Base-by-base conservation (phyloP, 129 eudicot species). In the Pulicaria dysenterica region DNA sequence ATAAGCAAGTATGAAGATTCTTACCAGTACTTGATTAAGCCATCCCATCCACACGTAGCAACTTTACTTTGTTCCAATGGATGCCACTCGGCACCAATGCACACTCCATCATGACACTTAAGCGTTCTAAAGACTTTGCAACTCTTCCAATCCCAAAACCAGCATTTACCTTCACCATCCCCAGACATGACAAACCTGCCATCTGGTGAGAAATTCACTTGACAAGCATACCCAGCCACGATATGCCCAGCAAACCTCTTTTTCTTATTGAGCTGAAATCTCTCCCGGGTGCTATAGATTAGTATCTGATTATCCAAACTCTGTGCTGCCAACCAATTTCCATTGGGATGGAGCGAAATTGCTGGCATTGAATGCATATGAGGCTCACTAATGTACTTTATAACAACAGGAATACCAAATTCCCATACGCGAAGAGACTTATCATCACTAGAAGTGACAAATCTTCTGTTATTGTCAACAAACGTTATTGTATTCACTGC, bases 121-220 rank as follows among this genome's bases (percentile, higher is more conserved):
- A 94, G 80, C 37, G 96, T 88, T 68, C 87, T 86, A 69, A 94
- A 90, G 5, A 90, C 97, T 75, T 90, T 94, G 77, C 94, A 88
- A 77, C 87, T 86, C 75, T 94, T 94, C 99, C 99, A 94, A 74
- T 95, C 99, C 99, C 99, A 95, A 83, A 90, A 94, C 97, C 97
- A 91, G 79, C 97, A 90, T 56, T 76, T 90, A 4, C 99, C 99
- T 72, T 95, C 99, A 41, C 99, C 99, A 58, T 95, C 99, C 64
- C 99, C 99, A 2, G 96, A 95, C 94, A 95, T 83, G 1, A 95
- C 99, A 88, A 95, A 95, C 56, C 99, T 76, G 2, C 99, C 97
- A 86, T 95, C 99, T 0, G 99, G 99, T 1, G 99, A 90, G 41
- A 95, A 95, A 77, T 95, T 95, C 37, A 95, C 99, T 77, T 95